These are phyloP conservation scores for Penicillium verrucosum DNA, from an alignment of 2,329 filamentous ascomycete species.

Conservation along the genomic window DNA sequence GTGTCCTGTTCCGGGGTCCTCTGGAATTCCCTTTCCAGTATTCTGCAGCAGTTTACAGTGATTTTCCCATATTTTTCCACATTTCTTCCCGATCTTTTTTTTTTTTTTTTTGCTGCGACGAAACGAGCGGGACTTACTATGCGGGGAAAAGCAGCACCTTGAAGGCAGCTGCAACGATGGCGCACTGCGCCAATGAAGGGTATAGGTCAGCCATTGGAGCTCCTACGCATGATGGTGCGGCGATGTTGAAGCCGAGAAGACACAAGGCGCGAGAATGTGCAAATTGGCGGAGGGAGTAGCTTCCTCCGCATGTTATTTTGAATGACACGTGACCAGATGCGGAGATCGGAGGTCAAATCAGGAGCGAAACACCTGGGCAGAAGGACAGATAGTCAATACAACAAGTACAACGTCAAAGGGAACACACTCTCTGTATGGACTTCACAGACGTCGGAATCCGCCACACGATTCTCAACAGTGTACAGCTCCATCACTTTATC, in stretches of 20 bases:
- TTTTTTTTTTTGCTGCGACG: background rate
- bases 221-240: conserved; percentile 24
- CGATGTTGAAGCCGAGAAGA: conserved; percentile 3
- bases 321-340: conserved; percentile 18
- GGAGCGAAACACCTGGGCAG: conserved; percentile 11
- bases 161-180: conserved; percentile 18
- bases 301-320: conserved; percentile 14
- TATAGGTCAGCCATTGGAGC: conserved; percentile 70
- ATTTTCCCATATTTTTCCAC: too few species aligned
- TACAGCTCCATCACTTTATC: conserved; percentile 51
- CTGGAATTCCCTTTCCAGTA: rapidly evolving
- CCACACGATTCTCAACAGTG: conserved; percentile 43
- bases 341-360: conserved; percentile 28
- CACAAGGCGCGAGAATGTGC: background rate
- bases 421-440: conserved; percentile 31
- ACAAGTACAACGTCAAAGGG: conserved; percentile 1
- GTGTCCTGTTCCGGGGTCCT: background rate
- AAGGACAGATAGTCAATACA: conserved; percentile 25
- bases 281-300: background rate
- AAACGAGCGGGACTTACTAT: conserved; percentile 14
- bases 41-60: background rate
- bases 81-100: background rate
- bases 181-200: conserved; percentile 55
- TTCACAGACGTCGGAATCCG: conserved; percentile 45
- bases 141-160: conserved; percentile 22